Conservation (phyloP, 352 stramenopile genomes). For the Pythium angustatum region DNA sequence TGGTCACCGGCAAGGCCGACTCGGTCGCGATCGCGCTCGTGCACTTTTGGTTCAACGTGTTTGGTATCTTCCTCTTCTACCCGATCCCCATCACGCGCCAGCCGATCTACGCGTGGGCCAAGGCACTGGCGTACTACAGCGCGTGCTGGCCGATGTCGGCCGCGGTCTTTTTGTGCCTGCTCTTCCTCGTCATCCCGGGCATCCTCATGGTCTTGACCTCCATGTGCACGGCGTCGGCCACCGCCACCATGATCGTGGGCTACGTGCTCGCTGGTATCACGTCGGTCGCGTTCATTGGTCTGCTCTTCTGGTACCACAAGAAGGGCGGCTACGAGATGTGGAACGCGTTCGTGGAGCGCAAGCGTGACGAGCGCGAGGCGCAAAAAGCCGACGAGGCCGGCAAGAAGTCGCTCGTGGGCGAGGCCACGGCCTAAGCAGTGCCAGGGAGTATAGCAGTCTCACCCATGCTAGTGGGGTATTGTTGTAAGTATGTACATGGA, state of each 20-base stretch:
- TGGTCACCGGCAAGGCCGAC: conserved; percentile 54
- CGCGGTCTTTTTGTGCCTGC: conserved; percentile 19
- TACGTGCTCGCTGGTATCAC: neutral
- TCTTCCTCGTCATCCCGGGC: conserved; percentile 23
- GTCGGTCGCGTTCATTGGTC: neutral
- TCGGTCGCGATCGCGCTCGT: conserved; percentile 69
- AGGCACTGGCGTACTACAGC: conserved; percentile 36
- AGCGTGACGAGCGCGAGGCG: conserved; percentile 10
- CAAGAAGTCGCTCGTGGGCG: neutral
- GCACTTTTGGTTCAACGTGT: conserved; percentile 85
- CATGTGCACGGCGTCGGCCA: conserved; percentile 35
- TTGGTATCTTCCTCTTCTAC: conserved; percentile 76
- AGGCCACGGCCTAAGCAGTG: neutral
- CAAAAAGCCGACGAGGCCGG: neutral
- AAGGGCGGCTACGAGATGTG: conserved; percentile 14
- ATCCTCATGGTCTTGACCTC: conserved; percentile 25
- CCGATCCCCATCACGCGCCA: conserved; percentile 67
- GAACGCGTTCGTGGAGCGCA: conserved; percentile 12
- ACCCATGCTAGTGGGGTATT: no score
- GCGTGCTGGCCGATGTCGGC: conserved; percentile 27
- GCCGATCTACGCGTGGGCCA: conserved; percentile 50
- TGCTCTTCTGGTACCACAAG: conserved; percentile 16
- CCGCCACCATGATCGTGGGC: conserved; percentile 39
- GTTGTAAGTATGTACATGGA: no score
- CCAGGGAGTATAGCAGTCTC: neutral